These are phyloP conservation scores for Pseudoscleropodium purum DNA, from an alignment of 225 moss, liverwort and hornwort genomes.

Conservation along the genomic window DNA sequence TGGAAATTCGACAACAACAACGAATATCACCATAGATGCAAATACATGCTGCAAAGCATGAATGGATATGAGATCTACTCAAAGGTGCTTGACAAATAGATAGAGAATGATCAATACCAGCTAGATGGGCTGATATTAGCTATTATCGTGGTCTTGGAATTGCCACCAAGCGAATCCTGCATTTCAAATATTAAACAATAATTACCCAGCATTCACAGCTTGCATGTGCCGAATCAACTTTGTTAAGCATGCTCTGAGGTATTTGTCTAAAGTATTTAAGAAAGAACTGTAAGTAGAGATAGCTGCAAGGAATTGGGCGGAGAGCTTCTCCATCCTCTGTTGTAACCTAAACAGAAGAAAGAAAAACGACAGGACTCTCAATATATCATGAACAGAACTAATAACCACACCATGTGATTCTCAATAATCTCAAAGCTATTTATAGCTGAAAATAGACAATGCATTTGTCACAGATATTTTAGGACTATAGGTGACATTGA, in stretches of 20 bases:
- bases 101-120: constrained; percentile 38
- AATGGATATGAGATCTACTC: not conserved
- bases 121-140: constrained; percentile 89
- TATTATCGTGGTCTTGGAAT: constrained; percentile 90
- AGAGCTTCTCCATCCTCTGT: not conserved
- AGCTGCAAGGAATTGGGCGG: not conserved
- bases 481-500: not conserved
- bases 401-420: not conserved
- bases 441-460: not conserved
- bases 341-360: not conserved
- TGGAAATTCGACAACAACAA: not conserved
- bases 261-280: not conserved
- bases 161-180: constrained; percentile 95
- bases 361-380: not conserved
- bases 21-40: not conserved
- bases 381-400: not conserved
- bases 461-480: not conserved
- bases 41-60: not conserved
- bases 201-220: not conserved
- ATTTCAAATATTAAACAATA: not conserved
- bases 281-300: not conserved
- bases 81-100: not conserved
- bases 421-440: not conserved
- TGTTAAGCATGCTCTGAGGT: not conserved
- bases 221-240: not conserved